Conservation (phyloP, 352 stramenopile species). For the Globisporangium ultimum region DNA sequence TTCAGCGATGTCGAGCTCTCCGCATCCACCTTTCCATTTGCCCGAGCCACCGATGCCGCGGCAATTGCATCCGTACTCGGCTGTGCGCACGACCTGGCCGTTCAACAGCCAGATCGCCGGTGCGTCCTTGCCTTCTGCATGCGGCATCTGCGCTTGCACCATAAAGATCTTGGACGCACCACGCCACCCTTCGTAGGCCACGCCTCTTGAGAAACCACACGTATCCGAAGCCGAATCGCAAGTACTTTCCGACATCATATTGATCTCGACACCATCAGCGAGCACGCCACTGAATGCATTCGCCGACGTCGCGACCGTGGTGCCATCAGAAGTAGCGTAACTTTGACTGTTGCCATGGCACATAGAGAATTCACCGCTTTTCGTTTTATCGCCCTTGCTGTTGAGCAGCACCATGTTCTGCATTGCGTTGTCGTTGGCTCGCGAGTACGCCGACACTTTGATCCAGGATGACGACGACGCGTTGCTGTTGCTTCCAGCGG, state of each 20-base stretch:
- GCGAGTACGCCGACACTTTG: constrained; percentile 28
- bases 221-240: constrained; percentile 12
- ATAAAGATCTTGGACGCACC: constrained; percentile 53
- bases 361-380: constrained; percentile 34
- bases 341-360: constrained; percentile 44
- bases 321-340: constrained; percentile 33
- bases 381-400: constrained; percentile 34
- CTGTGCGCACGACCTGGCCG: constrained; percentile 39
- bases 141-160: constrained; percentile 38
- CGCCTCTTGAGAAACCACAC: constrained; percentile 25
- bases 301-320: constrained; percentile 5
- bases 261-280: constrained; percentile 33
- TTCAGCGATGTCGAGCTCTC: constrained; percentile 47
- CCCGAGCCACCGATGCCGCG: constrained; percentile 35
- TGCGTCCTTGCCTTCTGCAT: constrained; percentile 15
- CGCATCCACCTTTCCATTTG: constrained; percentile 44
- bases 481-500: not conserved
- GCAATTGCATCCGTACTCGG: constrained; percentile 54
- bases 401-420: constrained; percentile 56
- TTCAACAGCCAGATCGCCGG: constrained; percentile 50
- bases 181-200: constrained; percentile 31
- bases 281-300: constrained; percentile 26
- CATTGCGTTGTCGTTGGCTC: constrained; percentile 6
- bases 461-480: constrained; percentile 11
- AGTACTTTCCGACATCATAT: constrained; percentile 33